Base-by-base conservation (phyloP, 768 basidiomycete species). In the Phanerodontia chrysosporium region DNA sequence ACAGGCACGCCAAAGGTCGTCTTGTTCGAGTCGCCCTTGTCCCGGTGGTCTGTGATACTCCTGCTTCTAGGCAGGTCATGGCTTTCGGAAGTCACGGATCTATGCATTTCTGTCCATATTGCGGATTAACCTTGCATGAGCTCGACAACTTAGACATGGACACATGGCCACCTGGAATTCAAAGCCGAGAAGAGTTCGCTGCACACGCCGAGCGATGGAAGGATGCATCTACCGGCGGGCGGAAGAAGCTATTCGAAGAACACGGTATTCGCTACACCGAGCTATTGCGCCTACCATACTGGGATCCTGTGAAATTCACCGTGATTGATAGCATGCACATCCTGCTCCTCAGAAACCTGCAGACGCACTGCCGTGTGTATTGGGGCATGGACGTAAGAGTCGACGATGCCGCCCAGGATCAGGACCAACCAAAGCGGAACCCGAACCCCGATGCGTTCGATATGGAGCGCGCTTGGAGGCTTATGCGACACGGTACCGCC, bases 261-360 rank as follows among this genome's bases (percentile, higher is more conserved):
- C 49, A 64, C 30, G 71, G 72, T 13, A 49, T 73, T 2, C 60
- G 67, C 2, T 74, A 62, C 63, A 67, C 67, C 0, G 60, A 68
- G 21, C 49, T 80, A 1, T 60, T 73, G 13, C 53, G 69, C 0
- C 69, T 80, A 1, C 70, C 71, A 0, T 80, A 80, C 58, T 79
- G 76, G 71, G 70, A 78, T 58, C 70, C 71, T 0, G 64, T 67
- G 2, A 51, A 57, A 3, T 73, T 63, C 48, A 49, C 70, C 4
- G 62, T 75, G 0, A 62, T 78, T 10, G 76, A 80, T 52, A 57
- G 73, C 1, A 78, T 79, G 77, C 79, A 80, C 60, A 71, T 67
- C 18, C 64, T 79, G 0, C 70, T 73, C 39, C 69, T 78, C 0
- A 73, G 75, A 6, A 46, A 70, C 1, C 56, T 75, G 3, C 62